A percentile compares a stretch with the other conserved stretches of the same genome.
Conservation (phyloP, 2,329 filamentous ascomycete genomes). For the Calonectria ilicicola region DNA sequence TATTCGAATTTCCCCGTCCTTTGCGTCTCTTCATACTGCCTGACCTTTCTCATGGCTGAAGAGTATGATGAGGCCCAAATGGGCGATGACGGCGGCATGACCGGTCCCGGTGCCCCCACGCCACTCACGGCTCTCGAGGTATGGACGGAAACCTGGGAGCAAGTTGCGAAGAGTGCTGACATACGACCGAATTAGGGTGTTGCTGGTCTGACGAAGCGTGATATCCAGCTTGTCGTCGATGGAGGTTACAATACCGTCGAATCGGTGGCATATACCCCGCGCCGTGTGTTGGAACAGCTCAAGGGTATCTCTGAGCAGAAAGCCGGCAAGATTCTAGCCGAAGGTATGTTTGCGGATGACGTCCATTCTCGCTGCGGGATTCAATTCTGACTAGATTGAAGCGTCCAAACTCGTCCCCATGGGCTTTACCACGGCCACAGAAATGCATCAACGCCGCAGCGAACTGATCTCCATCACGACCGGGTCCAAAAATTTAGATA, state of each 20-base stretch:
- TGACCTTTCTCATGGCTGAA: slow-evolving; percentile 55
- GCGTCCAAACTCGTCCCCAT: slow-evolving; percentile 97
- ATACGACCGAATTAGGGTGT: slow-evolving; percentile 71
- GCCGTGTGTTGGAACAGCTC: slow-evolving; percentile 88
- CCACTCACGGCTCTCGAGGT: slow-evolving; percentile 89
- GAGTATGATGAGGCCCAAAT: slow-evolving; percentile 75
- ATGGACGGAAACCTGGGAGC: slow-evolving; percentile 44
- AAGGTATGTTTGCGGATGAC: slow-evolving; percentile 68
- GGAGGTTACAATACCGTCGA: slow-evolving; percentile 97
- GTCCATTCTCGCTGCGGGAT: neutral
- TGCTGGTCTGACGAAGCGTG: slow-evolving; percentile 90
- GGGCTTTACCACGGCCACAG: slow-evolving; percentile 98
- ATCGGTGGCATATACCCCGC: slow-evolving; percentile 91
- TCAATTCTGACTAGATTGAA: slow-evolving; percentile 51
- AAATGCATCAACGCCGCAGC: slow-evolving; percentile 97
- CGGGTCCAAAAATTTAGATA: slow-evolving; percentile 97
- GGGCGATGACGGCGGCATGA: slow-evolving; percentile 77
- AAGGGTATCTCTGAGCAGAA: slow-evolving; percentile 99
- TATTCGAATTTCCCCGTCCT: neutral
- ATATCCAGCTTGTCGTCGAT: slow-evolving; percentile 93
- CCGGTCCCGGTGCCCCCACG: slow-evolving; percentile 93
- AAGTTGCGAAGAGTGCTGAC: slow-evolving; percentile 25
- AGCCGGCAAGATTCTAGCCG: slow-evolving; percentile 88
- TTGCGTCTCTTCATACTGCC: neutral
- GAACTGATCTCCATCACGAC: slow-evolving; percentile 98